A percentile compares a stretch with the other conserved stretches of the same genome.
These are phyloP conservation scores for Dendryphion nanum DNA, from an alignment of 2,329 filamentous ascomycete species.

Conservation along the genomic window DNA sequence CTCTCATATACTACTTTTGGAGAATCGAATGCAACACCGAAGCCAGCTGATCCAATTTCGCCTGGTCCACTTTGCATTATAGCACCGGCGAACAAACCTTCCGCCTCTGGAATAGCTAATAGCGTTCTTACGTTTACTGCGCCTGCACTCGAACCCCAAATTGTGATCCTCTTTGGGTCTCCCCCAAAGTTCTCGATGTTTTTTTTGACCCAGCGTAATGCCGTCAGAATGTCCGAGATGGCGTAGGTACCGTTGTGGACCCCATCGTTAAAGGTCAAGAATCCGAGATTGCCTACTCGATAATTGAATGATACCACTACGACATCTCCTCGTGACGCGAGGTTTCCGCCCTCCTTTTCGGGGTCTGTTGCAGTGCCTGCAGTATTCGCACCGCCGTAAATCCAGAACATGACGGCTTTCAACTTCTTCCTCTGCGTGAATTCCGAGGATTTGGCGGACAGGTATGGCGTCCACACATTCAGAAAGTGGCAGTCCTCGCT, in stretches of 20 bases:
- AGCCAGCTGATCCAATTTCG: constrained; percentile 3
- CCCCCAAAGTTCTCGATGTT: constrained; percentile 52
- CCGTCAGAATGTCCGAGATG: constrained; percentile 45
- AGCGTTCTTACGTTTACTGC: constrained; percentile 3
- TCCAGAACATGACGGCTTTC: constrained; percentile 12
- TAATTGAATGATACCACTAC: constrained; percentile 10
- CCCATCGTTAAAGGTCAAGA: constrained; percentile 13
- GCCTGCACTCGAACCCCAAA: constrained; percentile 3
- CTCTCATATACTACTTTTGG: constrained; percentile 1
- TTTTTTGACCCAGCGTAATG: constrained; percentile 58
- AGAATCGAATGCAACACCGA: neutral
- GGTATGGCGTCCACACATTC: constrained; percentile 30
- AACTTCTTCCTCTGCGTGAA: constrained; percentile 24
- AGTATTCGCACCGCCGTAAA: constrained; percentile 8
- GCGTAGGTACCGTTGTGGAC: constrained; percentile 47
- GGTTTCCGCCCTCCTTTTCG: constrained; percentile 8
- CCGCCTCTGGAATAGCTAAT: constrained; percentile 4
- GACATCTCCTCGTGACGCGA: constrained; percentile 11
- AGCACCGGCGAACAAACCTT: constrained; percentile 5
- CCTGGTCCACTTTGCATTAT: constrained; percentile 9
- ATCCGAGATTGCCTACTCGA: constrained; percentile 6
- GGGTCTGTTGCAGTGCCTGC: constrained; percentile 7
- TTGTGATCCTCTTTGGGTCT: constrained; percentile 34
- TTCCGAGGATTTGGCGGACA: constrained; percentile 40
- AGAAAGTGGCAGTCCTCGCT: constrained; percentile 49